Conservation (phyloP, 495 filamentous ascomycete species). For the Aspergillus leporis region DNA sequence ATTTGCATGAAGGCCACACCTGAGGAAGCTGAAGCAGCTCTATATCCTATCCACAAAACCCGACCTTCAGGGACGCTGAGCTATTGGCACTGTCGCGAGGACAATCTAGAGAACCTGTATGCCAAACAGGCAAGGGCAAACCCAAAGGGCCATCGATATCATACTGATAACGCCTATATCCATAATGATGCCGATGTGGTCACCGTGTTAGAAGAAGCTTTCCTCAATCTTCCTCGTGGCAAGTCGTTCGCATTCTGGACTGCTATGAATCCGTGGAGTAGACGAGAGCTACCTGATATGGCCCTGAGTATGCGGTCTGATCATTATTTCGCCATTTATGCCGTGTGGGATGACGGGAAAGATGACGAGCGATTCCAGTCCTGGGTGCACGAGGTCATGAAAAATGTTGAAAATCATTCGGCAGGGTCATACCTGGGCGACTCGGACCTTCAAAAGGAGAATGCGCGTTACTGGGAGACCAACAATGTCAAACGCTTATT, state of each 20-base stretch:
- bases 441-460: conserved; percentile 46
- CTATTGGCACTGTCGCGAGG: conserved; percentile 36
- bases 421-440: conserved; percentile 55
- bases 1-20: conserved; percentile 39
- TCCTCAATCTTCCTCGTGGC: conserved; percentile 40
- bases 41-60: conserved; percentile 34
- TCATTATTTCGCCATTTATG: conserved; percentile 56
- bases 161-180: conserved; percentile 52
- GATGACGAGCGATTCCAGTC: conserved; percentile 40
- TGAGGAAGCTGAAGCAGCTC: conserved; percentile 31
- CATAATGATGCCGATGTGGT: conserved; percentile 42
- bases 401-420: conserved; percentile 30
- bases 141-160: conserved; percentile 45
- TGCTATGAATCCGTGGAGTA: conserved; percentile 47
- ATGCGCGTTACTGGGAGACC: conserved; percentile 44
- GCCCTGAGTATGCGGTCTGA: conserved; percentile 52
- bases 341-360: conserved; percentile 46
- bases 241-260: conserved; percentile 49
- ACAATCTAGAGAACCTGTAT: conserved; percentile 44
- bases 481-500: conserved; percentile 29
- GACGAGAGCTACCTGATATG: conserved; percentile 45
- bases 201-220: conserved; percentile 41
- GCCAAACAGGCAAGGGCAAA: conserved; percentile 37
- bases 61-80: conserved; percentile 31
- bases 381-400: conserved; percentile 46